A percentile compares a stretch with the other conserved stretches of the same genome.
Conservation (phyloP, 2,329 filamentous ascomycete genomes). For the Metarhizium humberi region DNA sequence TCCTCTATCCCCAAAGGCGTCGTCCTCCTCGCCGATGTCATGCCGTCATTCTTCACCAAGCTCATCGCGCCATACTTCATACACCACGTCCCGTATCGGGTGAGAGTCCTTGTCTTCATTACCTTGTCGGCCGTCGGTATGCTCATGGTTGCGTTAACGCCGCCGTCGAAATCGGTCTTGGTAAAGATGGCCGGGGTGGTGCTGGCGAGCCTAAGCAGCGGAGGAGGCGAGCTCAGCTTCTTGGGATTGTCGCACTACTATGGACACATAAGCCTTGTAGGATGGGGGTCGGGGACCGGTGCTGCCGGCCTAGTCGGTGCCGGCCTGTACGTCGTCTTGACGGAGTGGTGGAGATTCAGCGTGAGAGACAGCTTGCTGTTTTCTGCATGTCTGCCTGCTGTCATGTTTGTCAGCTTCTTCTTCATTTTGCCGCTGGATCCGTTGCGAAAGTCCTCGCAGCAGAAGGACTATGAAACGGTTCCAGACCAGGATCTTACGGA, state of each 20-base stretch:
- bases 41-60: slow-evolving; percentile 84
- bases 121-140: slow-evolving; percentile 73
- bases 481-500: slow-evolving; percentile 30
- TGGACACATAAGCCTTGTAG: slow-evolving; percentile 73
- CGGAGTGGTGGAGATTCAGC: slow-evolving; percentile 66
- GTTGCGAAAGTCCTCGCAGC: slow-evolving; percentile 36
- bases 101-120: slow-evolving; percentile 68
- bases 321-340: slow-evolving; percentile 78
- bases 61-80: slow-evolving; percentile 90
- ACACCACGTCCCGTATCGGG: slow-evolving; percentile 70
- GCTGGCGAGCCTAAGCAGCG: slow-evolving; percentile 75
- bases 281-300: slow-evolving; percentile 89
- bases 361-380: slow-evolving; percentile 67
- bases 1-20: slow-evolving; percentile 83
- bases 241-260: slow-evolving; percentile 90
- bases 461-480: slow-evolving; percentile 46
- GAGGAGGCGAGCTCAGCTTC: slow-evolving; percentile 84
- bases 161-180: slow-evolving; percentile 53
- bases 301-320: slow-evolving; percentile 82
- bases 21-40: slow-evolving; percentile 85
- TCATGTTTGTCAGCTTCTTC: slow-evolving; percentile 88
- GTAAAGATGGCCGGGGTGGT: slow-evolving; percentile 76
- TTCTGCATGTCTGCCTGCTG: slow-evolving; percentile 66
- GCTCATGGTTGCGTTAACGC: slow-evolving; percentile 78
- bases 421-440: slow-evolving; percentile 62